Evolutionary conservation across 2,329 filamentous ascomycete species (phyloP).

Genomic region (Juglanconis oblonga): DNA sequence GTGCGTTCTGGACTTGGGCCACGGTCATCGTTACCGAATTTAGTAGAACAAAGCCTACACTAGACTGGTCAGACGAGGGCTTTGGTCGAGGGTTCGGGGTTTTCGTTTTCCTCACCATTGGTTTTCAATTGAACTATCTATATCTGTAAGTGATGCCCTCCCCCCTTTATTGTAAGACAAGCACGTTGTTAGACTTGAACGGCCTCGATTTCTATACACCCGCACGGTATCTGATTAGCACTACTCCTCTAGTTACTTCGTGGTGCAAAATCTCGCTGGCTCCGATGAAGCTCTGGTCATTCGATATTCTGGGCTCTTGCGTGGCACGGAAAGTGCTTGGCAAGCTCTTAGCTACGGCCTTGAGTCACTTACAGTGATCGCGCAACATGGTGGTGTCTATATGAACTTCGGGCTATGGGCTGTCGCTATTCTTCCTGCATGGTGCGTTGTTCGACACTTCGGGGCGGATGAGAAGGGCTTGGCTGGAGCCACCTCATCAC

Average conservation of each 20-base stretch:
- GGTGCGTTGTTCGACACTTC: slow-evolving; percentile 47
- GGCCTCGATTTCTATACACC: neutral
- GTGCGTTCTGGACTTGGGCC: slow-evolving; percentile 71
- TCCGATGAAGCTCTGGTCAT: slow-evolving; percentile 61
- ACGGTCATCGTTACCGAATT: slow-evolving; percentile 64
- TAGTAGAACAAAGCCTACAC: slow-evolving; percentile 52
- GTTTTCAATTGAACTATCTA: slow-evolving; percentile 73
- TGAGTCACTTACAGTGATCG: slow-evolving; percentile 59
- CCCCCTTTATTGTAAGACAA: neutral
- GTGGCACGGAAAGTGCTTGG: slow-evolving; percentile 70
- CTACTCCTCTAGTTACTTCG: slow-evolving; percentile 54
- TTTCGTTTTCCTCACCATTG: slow-evolving; percentile 64
- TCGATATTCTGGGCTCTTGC: slow-evolving; percentile 63
- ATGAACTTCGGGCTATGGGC: slow-evolving; percentile 70
- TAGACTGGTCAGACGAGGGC: slow-evolving; percentile 62
- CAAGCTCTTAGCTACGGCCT: slow-evolving; percentile 72
- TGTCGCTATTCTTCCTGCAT: slow-evolving; percentile 60
- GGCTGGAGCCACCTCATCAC: slow-evolving; percentile 38
- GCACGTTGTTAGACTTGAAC: neutral
- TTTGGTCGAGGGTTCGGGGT: slow-evolving; percentile 67
- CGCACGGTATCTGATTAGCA: neutral
- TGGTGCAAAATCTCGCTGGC: slow-evolving; percentile 62
- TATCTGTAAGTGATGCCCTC: slow-evolving; percentile 50
- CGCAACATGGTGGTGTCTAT: slow-evolving; percentile 64
- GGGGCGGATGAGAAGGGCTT: neutral